phyloP scores from a whole-genome alignment of 768 basidiomycete genomes.

The Amanita inopinata region DNA sequence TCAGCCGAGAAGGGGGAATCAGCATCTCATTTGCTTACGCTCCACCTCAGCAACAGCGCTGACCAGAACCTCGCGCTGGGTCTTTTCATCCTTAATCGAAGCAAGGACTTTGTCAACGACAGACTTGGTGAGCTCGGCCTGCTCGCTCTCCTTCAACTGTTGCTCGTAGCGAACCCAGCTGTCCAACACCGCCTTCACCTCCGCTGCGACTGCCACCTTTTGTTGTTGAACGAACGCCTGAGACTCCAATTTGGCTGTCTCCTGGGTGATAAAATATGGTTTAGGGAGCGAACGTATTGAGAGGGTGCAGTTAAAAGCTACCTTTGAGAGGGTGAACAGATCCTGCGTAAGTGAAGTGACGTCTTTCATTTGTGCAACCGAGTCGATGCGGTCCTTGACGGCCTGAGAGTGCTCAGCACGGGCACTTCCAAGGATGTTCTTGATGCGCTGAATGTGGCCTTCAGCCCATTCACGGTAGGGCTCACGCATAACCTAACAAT shows the following conservation, averaged over 20 bases:
- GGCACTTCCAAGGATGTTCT: conserved; percentile 68
- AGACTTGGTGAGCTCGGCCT: conserved; percentile 79
- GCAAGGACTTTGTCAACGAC: conserved; percentile 87
- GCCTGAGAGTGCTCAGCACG: conserved; percentile 87
- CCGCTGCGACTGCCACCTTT: conserved; percentile 75
- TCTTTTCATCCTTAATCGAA: conserved; percentile 77
- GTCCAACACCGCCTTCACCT: conserved; percentile 92
- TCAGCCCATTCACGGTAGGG: conserved; percentile 94
- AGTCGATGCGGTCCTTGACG: conserved; percentile 86
- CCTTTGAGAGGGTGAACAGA: conserved; percentile 91
- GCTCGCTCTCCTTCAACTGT: conserved; percentile 92
- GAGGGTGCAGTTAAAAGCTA: conserved; percentile 17
- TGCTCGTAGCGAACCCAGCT: conserved; percentile 98
- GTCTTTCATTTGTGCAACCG: conserved; percentile 91
- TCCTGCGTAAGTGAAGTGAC: conserved; percentile 85
- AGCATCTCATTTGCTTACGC: conserved; percentile 48
- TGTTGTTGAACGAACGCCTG: conserved; percentile 88
- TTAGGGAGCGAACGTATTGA: not conserved
- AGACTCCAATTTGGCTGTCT: conserved; percentile 86
- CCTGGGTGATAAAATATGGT: conserved; percentile 31
- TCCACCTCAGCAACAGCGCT: conserved; percentile 85
- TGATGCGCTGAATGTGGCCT: conserved; percentile 77
- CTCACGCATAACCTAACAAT: conserved; percentile 60
- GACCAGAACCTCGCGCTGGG: conserved; percentile 73
- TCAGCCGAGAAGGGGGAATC: not conserved